Evolutionary conservation across 1,284 basidiomycete genomes (phyloP).

Genomic region (Rhodotorula sp.): DNA sequence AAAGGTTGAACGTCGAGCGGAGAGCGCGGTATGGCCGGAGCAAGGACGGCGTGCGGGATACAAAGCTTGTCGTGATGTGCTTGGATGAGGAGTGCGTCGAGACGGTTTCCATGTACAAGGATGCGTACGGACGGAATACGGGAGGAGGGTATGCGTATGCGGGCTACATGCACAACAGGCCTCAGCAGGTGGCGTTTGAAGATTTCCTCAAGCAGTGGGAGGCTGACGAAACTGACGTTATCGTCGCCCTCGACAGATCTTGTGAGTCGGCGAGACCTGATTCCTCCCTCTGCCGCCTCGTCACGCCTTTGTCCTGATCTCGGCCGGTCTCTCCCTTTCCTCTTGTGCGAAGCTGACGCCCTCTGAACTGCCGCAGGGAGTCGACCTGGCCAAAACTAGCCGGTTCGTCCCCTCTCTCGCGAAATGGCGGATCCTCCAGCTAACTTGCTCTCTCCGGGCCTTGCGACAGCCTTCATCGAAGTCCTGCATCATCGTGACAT

Average conservation of each 20-base stretch:
- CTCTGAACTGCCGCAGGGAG: background rate
- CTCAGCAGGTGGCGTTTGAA: conserved; percentile 24
- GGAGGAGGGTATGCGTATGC: conserved; percentile 26
- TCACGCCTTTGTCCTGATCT: background rate
- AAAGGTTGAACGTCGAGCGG: conserved; percentile 26
- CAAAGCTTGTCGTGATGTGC: conserved; percentile 30
- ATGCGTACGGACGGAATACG: background rate
- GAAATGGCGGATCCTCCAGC: background rate
- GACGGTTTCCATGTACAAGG: conserved; percentile 7
- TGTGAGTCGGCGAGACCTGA: conserved; percentile 4
- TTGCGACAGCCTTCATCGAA: conserved; percentile 30
- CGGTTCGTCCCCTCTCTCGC: background rate
- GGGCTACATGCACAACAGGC: conserved; percentile 18
- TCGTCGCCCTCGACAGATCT: conserved; percentile 16
- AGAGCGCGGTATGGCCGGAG: background rate
- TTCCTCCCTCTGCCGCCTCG: no score
- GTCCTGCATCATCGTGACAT: conserved; percentile 28
- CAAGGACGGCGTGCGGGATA: conserved; percentile 6
- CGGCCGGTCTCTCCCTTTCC: background rate
- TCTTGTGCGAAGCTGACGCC: background rate
- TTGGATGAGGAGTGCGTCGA: conserved; percentile 24
- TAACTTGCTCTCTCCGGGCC: background rate
- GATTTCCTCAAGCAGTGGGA: background rate
- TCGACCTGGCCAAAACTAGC: conserved; percentile 38
- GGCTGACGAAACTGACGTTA: background rate